These are phyloP conservation scores for Pseudonitzschia multiseries DNA, from an alignment of 108 stramenopile species.

Conservation along the genomic window DNA sequence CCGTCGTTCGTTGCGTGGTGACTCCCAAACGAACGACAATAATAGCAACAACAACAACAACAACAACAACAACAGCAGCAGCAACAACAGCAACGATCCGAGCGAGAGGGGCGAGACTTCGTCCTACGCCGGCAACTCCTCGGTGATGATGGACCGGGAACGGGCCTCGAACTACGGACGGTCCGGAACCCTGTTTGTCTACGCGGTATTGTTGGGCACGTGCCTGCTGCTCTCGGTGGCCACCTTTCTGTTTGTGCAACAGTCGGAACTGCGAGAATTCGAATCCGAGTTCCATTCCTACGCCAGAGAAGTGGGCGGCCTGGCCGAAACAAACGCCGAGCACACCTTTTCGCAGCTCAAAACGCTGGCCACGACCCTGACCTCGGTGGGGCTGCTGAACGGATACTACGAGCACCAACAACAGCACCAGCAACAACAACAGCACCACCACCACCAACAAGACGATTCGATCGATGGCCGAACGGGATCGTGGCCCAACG, in stretches of 20 bases:
- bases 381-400: conserved; percentile 10
- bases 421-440: not conserved
- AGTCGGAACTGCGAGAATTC: conserved; percentile 9
- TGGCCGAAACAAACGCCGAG: conserved; percentile 31
- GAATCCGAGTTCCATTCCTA: conserved; percentile 19
- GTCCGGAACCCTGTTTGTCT: not conserved
- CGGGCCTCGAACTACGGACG: not conserved
- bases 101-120: not conserved
- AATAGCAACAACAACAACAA: not conserved
- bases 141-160: not conserved
- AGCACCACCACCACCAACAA: not conserved
- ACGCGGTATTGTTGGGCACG: not conserved
- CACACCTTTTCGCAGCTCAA: conserved; percentile 24
- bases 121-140: not conserved
- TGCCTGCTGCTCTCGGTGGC: not conserved
- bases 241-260: not conserved
- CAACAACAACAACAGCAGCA: not conserved
- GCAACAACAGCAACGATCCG: not conserved
- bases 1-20: too few species aligned
- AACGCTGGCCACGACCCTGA: conserved; percentile 27
- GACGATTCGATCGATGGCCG: not conserved
- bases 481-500: conserved; percentile 18
- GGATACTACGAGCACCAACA: not conserved
- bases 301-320: conserved; percentile 20
- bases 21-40: not conserved